Evolutionary conservation across 352 stramenopile genomes (phyloP).

Genomic region (Pythium diclinum): DNA sequence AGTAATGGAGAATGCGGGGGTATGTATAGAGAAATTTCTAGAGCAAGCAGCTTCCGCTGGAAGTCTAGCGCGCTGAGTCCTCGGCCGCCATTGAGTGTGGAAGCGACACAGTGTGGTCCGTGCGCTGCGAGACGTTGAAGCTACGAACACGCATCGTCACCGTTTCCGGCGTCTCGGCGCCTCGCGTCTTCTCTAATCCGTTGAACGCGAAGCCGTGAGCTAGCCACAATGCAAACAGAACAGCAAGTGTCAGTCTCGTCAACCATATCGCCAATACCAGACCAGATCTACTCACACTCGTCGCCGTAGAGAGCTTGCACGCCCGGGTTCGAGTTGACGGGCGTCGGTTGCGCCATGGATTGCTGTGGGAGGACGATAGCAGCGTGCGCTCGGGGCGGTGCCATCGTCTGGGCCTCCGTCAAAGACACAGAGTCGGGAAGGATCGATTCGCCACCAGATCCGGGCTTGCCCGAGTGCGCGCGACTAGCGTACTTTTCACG

Average conservation of each 20-base stretch:
- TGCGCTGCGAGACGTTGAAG: slow-evolving; percentile 20
- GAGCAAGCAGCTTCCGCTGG: too few species aligned
- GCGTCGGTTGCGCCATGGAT: background rate
- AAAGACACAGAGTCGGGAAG: background rate
- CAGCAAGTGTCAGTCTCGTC: background rate
- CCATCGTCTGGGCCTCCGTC: background rate
- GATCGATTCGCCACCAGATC: slow-evolving; percentile 16
- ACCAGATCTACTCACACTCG: background rate
- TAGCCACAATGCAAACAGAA: slow-evolving; percentile 11
- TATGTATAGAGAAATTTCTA: background rate
- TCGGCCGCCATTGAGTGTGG: background rate
- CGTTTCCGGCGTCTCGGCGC: slow-evolving; percentile 18
- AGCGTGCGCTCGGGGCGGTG: background rate
- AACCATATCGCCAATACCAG: background rate
- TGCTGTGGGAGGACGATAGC: slow-evolving; percentile 20
- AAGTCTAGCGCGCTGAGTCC: background rate
- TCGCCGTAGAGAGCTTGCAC: slow-evolving; percentile 1
- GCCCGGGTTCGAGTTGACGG: background rate
- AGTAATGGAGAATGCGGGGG: background rate
- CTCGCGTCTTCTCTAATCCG: slow-evolving; percentile 17
- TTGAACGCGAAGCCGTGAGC: slow-evolving; percentile 39
- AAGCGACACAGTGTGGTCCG: slow-evolving; percentile 1
- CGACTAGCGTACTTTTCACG: slow-evolving; percentile 38
- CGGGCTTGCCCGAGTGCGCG: slow-evolving; percentile 13
- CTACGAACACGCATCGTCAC: slow-evolving; percentile 33